phyloP scores from a whole-genome alignment of 805 yeast genomes.

The Limtongia smithiae region DNA sequence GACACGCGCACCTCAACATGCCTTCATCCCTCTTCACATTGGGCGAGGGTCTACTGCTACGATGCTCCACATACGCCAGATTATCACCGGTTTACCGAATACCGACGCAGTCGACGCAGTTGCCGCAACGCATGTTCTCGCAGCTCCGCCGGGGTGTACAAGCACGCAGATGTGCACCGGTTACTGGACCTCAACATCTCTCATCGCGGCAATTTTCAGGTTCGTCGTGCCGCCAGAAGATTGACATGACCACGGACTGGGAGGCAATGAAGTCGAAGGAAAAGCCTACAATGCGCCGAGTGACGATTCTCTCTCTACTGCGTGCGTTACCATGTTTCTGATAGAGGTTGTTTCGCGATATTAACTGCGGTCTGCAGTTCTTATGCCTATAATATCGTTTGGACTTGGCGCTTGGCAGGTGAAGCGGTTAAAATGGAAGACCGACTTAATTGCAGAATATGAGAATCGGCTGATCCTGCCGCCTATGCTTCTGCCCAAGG shows the following conservation, averaged over 20 bases:
- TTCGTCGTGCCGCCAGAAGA: neutral
- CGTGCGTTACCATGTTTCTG: neutral
- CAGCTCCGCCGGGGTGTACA: too few relatives aligned
- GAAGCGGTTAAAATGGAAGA: conserved; percentile 81
- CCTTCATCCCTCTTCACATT: too few relatives aligned
- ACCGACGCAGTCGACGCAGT: too few relatives aligned
- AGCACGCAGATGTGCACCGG: too few relatives aligned
- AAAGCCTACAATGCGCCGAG: conserved; percentile 21
- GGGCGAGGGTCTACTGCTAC: too few relatives aligned
- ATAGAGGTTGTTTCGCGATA: neutral
- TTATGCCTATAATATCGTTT: conserved; percentile 86
- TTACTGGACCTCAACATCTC: too few relatives aligned
- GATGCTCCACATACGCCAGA: too few relatives aligned
- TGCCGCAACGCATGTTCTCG: too few relatives aligned
- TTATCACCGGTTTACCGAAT: too few relatives aligned
- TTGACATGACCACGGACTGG: conserved; percentile 78
- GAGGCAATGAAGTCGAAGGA: conserved; percentile 58
- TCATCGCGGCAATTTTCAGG: too few relatives aligned
- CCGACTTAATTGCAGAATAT: conserved; percentile 70
- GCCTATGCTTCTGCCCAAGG: conserved; percentile 64
- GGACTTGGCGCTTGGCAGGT: conserved; percentile 93
- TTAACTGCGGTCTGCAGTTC: conserved; percentile 32
- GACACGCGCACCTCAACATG: too few relatives aligned
- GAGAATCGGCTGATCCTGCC: conserved; percentile 76
- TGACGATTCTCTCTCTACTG: conserved; percentile 13